Conservation (phyloP, 495 filamentous ascomycete genomes). For the Hypoxylon fuscum region DNA sequence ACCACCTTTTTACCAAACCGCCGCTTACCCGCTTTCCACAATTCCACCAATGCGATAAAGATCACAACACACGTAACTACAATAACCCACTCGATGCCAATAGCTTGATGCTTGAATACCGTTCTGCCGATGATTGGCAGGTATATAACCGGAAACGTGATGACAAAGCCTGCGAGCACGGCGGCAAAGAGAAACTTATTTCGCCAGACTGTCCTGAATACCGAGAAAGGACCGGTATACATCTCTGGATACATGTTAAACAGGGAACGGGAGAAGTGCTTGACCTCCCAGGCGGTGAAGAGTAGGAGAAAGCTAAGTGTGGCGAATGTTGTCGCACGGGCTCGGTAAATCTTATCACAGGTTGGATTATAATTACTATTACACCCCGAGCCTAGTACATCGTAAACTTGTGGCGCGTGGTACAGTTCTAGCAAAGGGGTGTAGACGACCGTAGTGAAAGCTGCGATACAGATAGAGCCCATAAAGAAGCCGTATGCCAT, state of each 20-base stretch:
- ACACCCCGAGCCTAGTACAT: constrained; percentile 55
- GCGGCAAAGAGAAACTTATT: constrained; percentile 68
- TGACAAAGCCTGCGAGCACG: constrained; percentile 63
- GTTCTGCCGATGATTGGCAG: constrained; percentile 61
- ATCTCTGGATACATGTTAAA: constrained; percentile 62
- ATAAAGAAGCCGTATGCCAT: constrained; percentile 66
- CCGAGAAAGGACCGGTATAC: constrained; percentile 49
- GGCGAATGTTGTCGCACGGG: constrained; percentile 75
- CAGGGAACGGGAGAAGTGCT: constrained; percentile 62
- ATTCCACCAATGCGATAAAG: constrained; percentile 60
- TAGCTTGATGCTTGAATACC: constrained; percentile 66
- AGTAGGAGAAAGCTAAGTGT: constrained; percentile 67
- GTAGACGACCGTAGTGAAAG: constrained; percentile 63
- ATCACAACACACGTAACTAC: constrained; percentile 56
- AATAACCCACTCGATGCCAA: constrained; percentile 68
- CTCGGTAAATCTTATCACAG: constrained; percentile 66
- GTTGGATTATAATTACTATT: constrained; percentile 55
- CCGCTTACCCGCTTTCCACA: constrained; percentile 63
- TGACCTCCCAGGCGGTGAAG: constrained; percentile 67
- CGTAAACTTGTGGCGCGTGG: not conserved
- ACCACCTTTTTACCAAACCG: constrained; percentile 31
- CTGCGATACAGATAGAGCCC: constrained; percentile 62
- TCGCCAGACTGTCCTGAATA: constrained; percentile 61
- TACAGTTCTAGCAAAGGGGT: constrained; percentile 21
- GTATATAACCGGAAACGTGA: constrained; percentile 66